Evolutionary conservation across 2,329 filamentous ascomycete genomes (phyloP).

Genomic region (Sordariomycetes sp.): DNA sequence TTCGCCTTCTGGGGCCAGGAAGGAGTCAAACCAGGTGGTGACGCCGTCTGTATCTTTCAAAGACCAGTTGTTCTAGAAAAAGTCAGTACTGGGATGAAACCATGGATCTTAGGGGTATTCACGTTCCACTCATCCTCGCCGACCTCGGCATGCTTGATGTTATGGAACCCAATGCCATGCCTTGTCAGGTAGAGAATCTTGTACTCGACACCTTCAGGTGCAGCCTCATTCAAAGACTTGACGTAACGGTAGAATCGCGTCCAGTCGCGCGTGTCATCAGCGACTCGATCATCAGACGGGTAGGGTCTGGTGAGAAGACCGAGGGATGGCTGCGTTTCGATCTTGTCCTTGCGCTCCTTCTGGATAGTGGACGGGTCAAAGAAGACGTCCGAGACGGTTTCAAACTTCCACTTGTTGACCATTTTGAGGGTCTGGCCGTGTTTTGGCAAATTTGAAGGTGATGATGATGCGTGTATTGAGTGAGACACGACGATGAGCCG

Average conservation of each 20-base stretch:
- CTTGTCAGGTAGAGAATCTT: conserved; percentile 45
- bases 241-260: conserved; percentile 38
- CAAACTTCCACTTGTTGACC: conserved; percentile 10
- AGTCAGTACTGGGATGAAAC: not conserved
- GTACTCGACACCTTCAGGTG: conserved; percentile 34
- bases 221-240: conserved; percentile 31
- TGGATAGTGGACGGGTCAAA: not conserved
- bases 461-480: no score
- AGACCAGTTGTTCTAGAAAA: conserved; percentile 22
- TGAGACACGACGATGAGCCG: no score
- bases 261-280: conserved; percentile 36
- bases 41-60: conserved; percentile 27
- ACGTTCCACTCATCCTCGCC: conserved; percentile 48
- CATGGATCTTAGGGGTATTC: conserved; percentile 10
- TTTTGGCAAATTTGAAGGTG: no score
- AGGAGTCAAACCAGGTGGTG: conserved; percentile 29
- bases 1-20: conserved; percentile 42
- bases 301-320: conserved; percentile 43
- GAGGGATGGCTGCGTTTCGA: conserved; percentile 36
- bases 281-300: conserved; percentile 23
- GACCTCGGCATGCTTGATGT: conserved; percentile 43
- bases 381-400: conserved; percentile 30
- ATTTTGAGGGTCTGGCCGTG: no score
- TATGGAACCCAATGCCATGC: conserved; percentile 45
- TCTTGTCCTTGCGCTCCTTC: conserved; percentile 12